Conservation (phyloP, 1,284 basidiomycete species). For the Bjerkandera adusta region DNA sequence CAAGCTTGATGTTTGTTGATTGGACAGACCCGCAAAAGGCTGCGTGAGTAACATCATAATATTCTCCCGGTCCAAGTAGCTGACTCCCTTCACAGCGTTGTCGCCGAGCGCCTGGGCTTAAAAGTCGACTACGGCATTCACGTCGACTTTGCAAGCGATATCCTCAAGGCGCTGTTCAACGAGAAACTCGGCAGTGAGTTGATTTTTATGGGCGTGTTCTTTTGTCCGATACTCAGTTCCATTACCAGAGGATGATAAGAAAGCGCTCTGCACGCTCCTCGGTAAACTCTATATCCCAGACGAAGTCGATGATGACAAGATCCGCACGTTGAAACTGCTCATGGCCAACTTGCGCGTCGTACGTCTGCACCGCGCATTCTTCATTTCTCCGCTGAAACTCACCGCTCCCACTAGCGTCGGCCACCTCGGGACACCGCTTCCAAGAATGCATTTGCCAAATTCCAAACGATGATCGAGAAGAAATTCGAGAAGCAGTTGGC, state of each 20-base stretch:
- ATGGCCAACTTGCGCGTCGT: constrained; percentile 61
- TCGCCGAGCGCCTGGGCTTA: constrained; percentile 35
- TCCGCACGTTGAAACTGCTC: constrained; percentile 64
- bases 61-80: background rate
- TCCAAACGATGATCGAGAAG: constrained; percentile 58
- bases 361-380: constrained; percentile 25
- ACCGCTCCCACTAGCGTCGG: constrained; percentile 50
- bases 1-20: constrained; percentile 84
- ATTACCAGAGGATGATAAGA: constrained; percentile 77
- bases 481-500: constrained; percentile 57
- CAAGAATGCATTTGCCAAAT: constrained; percentile 69
- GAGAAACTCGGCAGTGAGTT: constrained; percentile 42
- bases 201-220: too few relatives aligned
- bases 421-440: constrained; percentile 69
- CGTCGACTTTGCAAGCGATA: constrained; percentile 74
- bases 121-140: constrained; percentile 60
- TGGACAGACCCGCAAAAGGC: constrained; percentile 92
- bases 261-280: constrained; percentile 78
- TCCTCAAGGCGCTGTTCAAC: constrained; percentile 64
- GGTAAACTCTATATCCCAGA: constrained; percentile 77
- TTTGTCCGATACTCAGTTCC: too few relatives aligned
- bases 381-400: background rate
- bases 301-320: constrained; percentile 56
- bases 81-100: constrained; percentile 21
- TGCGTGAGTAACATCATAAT: constrained; percentile 46